Conservation (phyloP, 1,284 basidiomycete genomes). For the Ceratobasidium sp. region DNA sequence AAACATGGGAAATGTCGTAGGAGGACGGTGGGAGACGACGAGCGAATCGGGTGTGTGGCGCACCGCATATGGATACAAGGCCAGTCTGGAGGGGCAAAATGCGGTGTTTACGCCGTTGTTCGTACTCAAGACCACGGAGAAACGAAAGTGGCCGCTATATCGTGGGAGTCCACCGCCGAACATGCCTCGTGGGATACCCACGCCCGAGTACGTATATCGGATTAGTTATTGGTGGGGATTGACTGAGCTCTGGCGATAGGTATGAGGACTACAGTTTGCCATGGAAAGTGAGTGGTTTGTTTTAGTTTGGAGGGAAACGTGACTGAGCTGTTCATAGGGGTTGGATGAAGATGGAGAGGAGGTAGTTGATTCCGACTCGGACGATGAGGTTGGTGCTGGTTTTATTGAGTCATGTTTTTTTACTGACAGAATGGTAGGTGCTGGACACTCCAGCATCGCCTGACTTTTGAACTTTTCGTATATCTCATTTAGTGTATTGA, state of each 20-base stretch:
- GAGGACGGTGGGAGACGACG: background rate
- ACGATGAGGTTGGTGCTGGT: conserved; percentile 5
- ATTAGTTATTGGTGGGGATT: background rate
- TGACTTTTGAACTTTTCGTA: background rate
- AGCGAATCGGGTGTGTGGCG: conserved; percentile 23
- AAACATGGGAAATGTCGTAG: background rate
- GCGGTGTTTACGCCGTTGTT: conserved; percentile 12
- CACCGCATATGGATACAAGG: conserved; percentile 16
- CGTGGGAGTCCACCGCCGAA: background rate
- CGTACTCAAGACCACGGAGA: background rate
- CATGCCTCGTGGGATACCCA: background rate
- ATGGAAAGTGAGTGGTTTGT: conserved; percentile 6
- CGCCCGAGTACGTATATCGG: background rate
- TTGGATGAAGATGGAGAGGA: conserved; percentile 33
- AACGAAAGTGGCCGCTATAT: background rate
- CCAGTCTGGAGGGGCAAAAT: background rate
- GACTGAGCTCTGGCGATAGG: background rate
- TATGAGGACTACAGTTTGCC: conserved; percentile 14
- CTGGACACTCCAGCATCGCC: background rate
- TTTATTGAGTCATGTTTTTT: too few species aligned
- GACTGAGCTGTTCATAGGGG: background rate
- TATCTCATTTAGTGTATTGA: background rate
- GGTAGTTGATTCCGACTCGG: background rate
- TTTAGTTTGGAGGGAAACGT: background rate
- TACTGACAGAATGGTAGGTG: background rate